Evolutionary conservation across 164 flowering plant species (phyloP), one percentile per base, ranked within the genome.

Genomic region (Cinnamomum micranthum): DNA sequence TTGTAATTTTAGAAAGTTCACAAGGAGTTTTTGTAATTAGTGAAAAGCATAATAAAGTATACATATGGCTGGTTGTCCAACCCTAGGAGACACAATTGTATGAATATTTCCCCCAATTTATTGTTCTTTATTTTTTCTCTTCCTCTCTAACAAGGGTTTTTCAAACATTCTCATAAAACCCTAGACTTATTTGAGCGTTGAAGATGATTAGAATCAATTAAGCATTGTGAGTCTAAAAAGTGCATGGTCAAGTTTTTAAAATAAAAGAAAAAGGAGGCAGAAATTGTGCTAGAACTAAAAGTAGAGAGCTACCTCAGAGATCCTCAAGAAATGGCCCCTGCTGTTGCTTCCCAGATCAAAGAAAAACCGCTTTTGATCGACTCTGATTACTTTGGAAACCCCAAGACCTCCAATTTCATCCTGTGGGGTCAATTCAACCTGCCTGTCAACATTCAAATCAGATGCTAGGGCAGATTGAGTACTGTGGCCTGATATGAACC

Each of bases 321-420:
- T 95, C 81, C 88, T 88, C 76, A 95, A 80, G 82, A 90, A 93
- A 80, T 95, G 94, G 25, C 97, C 99, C 77, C 99, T 82, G 83
- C 90, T 95, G 85, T 95, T 95, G 87, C 85, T 95, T 31, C 99
- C 99, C 25, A 95, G 92, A 82, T 95, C 99, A 85, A 93, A 95
- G 88, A 95, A 95, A 84, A 95, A 95, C 73, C 93, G 88, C 85
- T 95, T 95, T 71, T 95, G 99, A 82, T 95, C 99, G 74, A 81
- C 97, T 84, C 97, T 88, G 71, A 95, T 89, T 71, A 95, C 97
- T 77, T 93, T 93, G 7, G 99, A 93, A 51, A 88, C 84, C 9
- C 90, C 93, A 81, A 88, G n/a, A 77, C 81, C 86, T 65, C 89
- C 82, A 71, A 85, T 80, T 77, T 95, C 97, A 72, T 89, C 97